Evolutionary conservation across 805 yeast genomes (phyloP), one percentile per base, ranked within the genome.

Genomic region (Nakazawaea anatomiae): DNA sequence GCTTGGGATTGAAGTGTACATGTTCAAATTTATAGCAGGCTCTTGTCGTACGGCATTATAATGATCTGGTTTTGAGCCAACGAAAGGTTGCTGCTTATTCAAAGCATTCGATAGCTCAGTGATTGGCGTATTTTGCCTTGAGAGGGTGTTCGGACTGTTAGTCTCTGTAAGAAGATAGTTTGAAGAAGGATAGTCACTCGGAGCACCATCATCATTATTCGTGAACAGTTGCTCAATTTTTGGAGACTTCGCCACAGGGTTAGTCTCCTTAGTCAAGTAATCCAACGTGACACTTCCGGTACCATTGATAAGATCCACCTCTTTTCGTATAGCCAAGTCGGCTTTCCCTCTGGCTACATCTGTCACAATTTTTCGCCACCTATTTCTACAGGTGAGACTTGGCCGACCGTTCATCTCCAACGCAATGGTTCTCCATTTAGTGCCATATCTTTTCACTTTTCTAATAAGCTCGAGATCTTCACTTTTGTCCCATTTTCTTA

Each of bases 351-450:
- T 68, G 4, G 82, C 88, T 39, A 86, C 89, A 56, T 81, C 82
- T 1, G 91, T 85, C 52, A 86, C 85, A 35, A 89, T 78, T 60
- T 87, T 89, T 58, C 97, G 77, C 97, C 97, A 91, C 55, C 97
- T 75, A 67, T 91, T 91, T 55, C 98, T 73, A 64, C 97, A 90
- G 0, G 96, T 89, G 52, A 91, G 75, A 55, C 94, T 83, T 5
- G 97, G 96, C 51, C 98, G 71, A 43, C 91, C 85, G 40, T 78
- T 75, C 74, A 91, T 79, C 45, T 80, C 83, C 42, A 68, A 61
- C 1, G 95, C 81, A 1, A 91, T 86, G 1, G 85, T 80, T 58
- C 94, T 77, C 98, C 98, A 91, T 62, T 87, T 85, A 0, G 97
- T 88, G 34, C 97, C 97, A 62, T 82, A 79, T 39, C 66, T 64